Base-by-base conservation (phyloP, 1,139 yeast genomes). In the Petasospora rhodanensis region DNA sequence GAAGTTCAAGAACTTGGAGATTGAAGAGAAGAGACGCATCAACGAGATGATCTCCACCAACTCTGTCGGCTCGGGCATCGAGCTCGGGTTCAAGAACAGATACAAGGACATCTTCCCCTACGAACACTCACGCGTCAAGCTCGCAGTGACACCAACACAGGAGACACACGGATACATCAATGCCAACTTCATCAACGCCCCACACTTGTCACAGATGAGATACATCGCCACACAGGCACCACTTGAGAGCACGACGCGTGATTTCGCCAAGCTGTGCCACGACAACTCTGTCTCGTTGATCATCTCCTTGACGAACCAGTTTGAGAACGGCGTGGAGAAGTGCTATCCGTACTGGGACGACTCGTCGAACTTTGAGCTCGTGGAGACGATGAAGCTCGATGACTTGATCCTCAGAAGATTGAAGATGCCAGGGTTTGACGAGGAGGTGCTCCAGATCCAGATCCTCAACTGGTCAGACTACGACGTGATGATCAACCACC, bases 171-270 rank as follows among this genome's bases (percentile, higher is more conserved):
- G 66, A 40, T 75, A 79, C 51, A 73, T 79, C 46, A 79, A 79
- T 56, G 87, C 85, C 5, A 73, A 73, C 44, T 72, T 70, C 49
- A 56, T 78, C 28, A 42, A 46, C 21, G 43, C 54, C 21, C 59
- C 60, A 18, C 41, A 41, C 4, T 39, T 48, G 16, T 35, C 48
- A 2, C 29, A 44, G 19, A 52, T 54, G 32, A 65, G 73, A 32
- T 81, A 79, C 52, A 80, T 85, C 47, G 95, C 95, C 1, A 79
- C 95, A 0, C 95, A 85, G 51, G 95, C 93, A 2, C 95, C 95
- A 4, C 59, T 85, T 35, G 66, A 69, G 4, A 74, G 75, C 22
- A 83, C 95, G 0, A 69, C 79, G 34, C 73, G 71, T 4, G 95
- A 84, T 53, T 85, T 85, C 48, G 83, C 87, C 77, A 73, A 76